Evolutionary conservation across 2,329 filamentous ascomycete genomes (phyloP).

Genomic region (Aspergillus jensenii): DNA sequence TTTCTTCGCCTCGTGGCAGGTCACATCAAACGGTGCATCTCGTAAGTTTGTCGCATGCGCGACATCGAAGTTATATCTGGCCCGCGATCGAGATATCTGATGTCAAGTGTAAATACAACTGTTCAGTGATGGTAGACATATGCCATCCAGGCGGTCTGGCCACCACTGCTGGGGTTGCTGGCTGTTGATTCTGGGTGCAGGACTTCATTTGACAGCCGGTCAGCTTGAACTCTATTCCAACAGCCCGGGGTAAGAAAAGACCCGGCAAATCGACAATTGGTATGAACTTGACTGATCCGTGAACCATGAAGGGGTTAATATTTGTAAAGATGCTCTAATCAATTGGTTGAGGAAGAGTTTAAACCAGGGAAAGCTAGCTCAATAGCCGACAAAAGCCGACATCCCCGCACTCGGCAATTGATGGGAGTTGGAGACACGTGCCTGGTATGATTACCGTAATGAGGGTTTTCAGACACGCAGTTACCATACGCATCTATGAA

Average conservation of each 20-base stretch:
- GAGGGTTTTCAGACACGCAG: not conserved
- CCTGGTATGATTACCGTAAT: slow-evolving; percentile 10
- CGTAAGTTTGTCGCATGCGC: not conserved
- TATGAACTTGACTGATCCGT: not conserved
- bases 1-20: not conserved
- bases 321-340: not conserved
- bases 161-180: too few species aligned
- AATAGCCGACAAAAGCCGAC: slow-evolving; percentile 20
- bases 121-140: not conserved
- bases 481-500: slow-evolving; percentile 8
- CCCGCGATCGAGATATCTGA: not conserved
- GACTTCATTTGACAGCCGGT: not conserved
- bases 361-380: slow-evolving; percentile 8
- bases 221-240: not conserved
- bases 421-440: slow-evolving; percentile 2
- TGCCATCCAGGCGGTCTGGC: not conserved
- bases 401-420: slow-evolving; percentile 19
- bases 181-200: not conserved
- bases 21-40: not conserved
- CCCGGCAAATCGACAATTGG: not conserved
- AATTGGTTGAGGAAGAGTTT: not conserved
- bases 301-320: not conserved
- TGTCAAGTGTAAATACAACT: not conserved
- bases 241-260: not conserved
- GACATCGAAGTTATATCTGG: not conserved